Evolutionary conservation across 2,329 filamentous ascomycete species (phyloP).

Genomic region (Rhynchosporium secalis): DNA sequence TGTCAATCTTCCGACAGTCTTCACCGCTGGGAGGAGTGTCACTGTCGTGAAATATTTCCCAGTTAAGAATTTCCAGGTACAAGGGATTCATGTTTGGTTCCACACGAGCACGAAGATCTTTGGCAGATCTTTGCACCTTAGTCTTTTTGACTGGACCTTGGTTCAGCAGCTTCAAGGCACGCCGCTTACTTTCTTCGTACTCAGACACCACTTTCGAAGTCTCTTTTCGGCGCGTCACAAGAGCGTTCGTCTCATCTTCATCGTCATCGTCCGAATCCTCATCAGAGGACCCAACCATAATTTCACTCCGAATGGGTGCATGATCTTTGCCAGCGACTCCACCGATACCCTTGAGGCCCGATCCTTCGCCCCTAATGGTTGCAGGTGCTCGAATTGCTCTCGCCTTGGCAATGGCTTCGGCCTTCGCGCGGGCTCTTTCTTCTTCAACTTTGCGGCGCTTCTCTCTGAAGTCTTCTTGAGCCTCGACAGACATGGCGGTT

Average conservation of each 20-base stretch:
- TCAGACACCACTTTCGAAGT: constrained; percentile 40
- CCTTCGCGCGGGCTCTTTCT: constrained; percentile 70
- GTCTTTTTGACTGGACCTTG: constrained; percentile 80
- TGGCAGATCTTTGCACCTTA: constrained; percentile 76
- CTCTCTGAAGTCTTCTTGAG: constrained; percentile 62
- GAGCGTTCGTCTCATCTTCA: constrained; percentile 51
- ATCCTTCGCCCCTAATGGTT: constrained; percentile 72
- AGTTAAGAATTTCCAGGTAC: constrained; percentile 83
- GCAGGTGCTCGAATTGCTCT: constrained; percentile 57
- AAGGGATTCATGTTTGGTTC: constrained; percentile 84
- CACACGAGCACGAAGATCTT: constrained; percentile 91
- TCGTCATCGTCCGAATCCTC: constrained; percentile 75
- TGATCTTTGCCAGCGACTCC: constrained; percentile 78
- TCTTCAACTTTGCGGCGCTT: constrained; percentile 74
- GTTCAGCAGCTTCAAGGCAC: constrained; percentile 52
- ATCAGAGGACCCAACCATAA: constrained; percentile 80
- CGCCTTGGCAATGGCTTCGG: constrained; percentile 68
- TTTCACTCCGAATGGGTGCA: constrained; percentile 70
- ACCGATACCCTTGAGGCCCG: constrained; percentile 71
- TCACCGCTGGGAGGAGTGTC: constrained; percentile 80
- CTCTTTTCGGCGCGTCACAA: constrained; percentile 49
- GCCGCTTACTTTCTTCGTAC: constrained; percentile 48
- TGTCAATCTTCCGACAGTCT: constrained; percentile 73
- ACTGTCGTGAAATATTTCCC: constrained; percentile 91
- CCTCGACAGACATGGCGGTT: constrained; percentile 21